phyloP scores from a whole-genome alignment of 139 green algal species.

The Volvox reticuliferus region DNA sequence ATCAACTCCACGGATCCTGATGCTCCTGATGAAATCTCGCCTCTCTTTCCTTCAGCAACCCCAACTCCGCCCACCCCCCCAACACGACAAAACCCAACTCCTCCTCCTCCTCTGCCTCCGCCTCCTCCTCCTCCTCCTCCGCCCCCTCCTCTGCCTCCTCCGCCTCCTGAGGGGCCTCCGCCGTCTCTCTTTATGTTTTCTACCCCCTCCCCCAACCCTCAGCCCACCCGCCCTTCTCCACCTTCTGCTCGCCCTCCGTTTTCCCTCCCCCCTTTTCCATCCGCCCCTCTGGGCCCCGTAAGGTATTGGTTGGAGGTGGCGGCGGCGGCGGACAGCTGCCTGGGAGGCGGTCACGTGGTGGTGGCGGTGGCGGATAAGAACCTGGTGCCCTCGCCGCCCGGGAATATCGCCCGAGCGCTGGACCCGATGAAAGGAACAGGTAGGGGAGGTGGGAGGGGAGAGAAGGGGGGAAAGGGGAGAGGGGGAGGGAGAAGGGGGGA shows the following conservation, averaged over 20 bases:
- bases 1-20: no score
- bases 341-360: constrained; percentile 43
- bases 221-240: background rate
- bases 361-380: constrained; percentile 76
- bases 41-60: no score
- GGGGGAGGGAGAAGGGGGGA: no score
- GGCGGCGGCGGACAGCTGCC: constrained; percentile 43
- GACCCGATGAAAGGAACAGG: constrained; percentile 48
- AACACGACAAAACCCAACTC: no score
- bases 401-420: constrained; percentile 49
- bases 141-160: background rate
- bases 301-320: constrained; percentile 66
- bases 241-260: background rate
- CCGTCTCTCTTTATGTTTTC: no score
- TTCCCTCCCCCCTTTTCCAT: no score
- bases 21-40: no score
- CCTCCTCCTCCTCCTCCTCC: no score
- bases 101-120: background rate
- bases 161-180: background rate
- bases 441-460: background rate
- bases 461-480: background rate
- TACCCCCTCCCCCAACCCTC: no score
- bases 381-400: constrained; percentile 56
- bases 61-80: background rate
- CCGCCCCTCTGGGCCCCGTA: no score